These are phyloP conservation scores for Pythium graminicola DNA, from an alignment of 352 stramenopile species.

Conservation along the genomic window DNA sequence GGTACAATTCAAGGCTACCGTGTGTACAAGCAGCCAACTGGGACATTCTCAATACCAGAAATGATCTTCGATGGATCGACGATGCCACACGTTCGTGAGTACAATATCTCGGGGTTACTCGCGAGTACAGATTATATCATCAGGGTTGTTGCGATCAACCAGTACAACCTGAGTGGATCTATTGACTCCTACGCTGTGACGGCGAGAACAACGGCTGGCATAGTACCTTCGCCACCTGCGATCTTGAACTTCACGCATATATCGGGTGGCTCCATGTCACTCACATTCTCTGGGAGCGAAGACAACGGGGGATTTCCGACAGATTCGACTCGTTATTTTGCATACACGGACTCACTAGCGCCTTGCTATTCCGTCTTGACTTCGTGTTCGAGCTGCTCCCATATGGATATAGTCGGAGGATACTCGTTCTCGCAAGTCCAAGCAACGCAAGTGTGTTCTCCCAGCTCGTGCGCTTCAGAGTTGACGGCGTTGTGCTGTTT, in stretches of 20 bases:
- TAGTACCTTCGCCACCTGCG: constrained; percentile 20
- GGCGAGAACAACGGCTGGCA: constrained; percentile 11
- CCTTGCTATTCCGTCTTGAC: constrained; percentile 20
- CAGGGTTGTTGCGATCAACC: constrained; percentile 32
- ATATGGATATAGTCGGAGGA: background rate
- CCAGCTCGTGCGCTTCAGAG: constrained; percentile 6
- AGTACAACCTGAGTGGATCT: constrained; percentile 31
- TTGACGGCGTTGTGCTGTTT: constrained; percentile 20
- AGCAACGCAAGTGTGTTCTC: background rate
- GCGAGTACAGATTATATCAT: constrained; percentile 31
- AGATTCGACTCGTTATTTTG: constrained; percentile 21
- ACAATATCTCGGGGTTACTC: constrained; percentile 19
- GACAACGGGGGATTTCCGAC: constrained; percentile 29
- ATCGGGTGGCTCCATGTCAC: constrained; percentile 26
- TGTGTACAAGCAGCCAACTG: constrained; percentile 16
- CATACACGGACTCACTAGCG: constrained; percentile 19
- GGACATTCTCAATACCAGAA: constrained; percentile 4
- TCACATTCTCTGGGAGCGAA: constrained; percentile 19
- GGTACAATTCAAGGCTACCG: constrained; percentile 30
- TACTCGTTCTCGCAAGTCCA: background rate
- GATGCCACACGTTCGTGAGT: constrained; percentile 7
- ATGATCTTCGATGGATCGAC: constrained; percentile 25
- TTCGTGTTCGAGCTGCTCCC: constrained; percentile 25
- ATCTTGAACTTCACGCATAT: constrained; percentile 14
- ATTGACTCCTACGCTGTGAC: constrained; percentile 19